Evolutionary conservation across 805 yeast genomes (phyloP).

Genomic region (Hanseniaspora vineae): DNA sequence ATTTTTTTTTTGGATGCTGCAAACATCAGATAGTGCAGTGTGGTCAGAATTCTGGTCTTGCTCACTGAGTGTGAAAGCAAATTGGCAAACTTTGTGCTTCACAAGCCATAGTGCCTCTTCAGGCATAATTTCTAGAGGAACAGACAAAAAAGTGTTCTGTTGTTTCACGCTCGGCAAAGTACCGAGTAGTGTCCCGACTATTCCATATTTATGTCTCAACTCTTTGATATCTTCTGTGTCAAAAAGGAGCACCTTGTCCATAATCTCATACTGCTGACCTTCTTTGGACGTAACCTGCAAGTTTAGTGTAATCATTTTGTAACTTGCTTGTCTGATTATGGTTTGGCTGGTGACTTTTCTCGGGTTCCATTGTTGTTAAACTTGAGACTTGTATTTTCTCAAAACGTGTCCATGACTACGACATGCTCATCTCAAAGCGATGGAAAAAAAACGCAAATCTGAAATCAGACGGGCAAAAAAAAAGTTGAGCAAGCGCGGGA

Average conservation of each 20-base stretch:
- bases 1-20: conserved; percentile 1
- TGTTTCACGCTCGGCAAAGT: conserved; percentile 86
- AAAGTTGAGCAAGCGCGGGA: not conserved
- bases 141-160: conserved; percentile 75
- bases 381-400: too few relatives aligned
- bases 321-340: too few relatives aligned
- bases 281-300: not conserved
- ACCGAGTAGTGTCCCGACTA: conserved; percentile 71
- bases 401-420: too few relatives aligned
- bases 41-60: not conserved
- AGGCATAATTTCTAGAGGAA: conserved; percentile 60
- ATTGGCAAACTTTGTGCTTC: conserved; percentile 15
- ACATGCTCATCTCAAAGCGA: not conserved
- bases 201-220: conserved; percentile 43
- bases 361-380: too few relatives aligned
- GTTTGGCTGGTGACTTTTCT: too few relatives aligned
- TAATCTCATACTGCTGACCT: not conserved
- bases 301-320: not conserved
- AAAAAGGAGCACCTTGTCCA: conserved; percentile 33
- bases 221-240: conserved; percentile 37
- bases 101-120: conserved; percentile 63
- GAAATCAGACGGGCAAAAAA: not conserved
- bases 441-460: not conserved
- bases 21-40: not conserved
- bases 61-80: conserved; percentile 7